Base-by-base conservation (phyloP, 2,329 filamentous ascomycete genomes). In the Herpomyces periplanetae region DNA sequence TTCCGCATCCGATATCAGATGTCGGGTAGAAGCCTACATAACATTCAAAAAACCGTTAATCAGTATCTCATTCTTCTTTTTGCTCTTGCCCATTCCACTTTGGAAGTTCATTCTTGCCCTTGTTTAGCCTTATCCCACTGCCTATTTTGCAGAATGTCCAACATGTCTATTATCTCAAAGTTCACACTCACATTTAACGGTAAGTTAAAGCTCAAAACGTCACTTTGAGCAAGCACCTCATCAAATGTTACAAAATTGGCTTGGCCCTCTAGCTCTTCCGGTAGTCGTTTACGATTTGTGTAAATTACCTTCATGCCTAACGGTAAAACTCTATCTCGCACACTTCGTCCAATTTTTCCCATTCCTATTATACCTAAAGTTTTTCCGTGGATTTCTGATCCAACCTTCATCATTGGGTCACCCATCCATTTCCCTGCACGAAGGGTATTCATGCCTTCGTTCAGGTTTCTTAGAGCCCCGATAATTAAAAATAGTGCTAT, bases 261-360 rank as follows among this genome's bases (percentile, higher is more conserved):
- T 1, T 49, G 52, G 10, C 66, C 66, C 11, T 75, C 45, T 19
- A 49, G 24, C 22, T 58, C 53, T 1, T 47, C 42, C 8, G 38
- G 40, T 26, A 80, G 36, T 28, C 43, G 37, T 1, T 41, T 49
- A 4, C 68, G 53, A 34, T 80, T 80, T 31, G 69, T 46, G 30
- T 84, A 80, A 18, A 58, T 47, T 6, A 65, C 46, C 16, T 38
- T 48, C 62, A 80, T 71, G 5, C 59, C 63, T 32, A 84, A 73
- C 0, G 47, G 51, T 0, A 41, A 40, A 3, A 47, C 48, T 27
- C 58, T 61, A 18, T 47, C 33, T 0, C 54, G 62, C 9, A 69
- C 45, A 4, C 45, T 44, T 7, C 41, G 36, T 31, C 51, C 51
- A 49, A 49, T 64, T 41, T 73, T 73, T n/a, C 66, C 66, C 11